Base-by-base conservation (phyloP, 495 filamentous ascomycete species). In the Penicillium nucicola region DNA sequence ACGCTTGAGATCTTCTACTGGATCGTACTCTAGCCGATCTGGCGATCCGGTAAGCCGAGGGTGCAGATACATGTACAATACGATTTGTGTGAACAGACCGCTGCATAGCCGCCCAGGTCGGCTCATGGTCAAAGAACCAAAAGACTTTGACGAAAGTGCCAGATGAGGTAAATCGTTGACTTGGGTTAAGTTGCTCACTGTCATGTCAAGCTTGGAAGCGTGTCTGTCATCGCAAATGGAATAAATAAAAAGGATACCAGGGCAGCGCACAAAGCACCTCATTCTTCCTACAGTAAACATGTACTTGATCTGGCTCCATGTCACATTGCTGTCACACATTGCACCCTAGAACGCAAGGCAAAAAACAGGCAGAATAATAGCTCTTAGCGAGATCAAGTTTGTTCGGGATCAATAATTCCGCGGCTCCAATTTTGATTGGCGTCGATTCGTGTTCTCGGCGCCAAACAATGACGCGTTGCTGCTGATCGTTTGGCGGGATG, bases 401-500 rank as follows among this genome's bases (percentile, higher is more conserved):
- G 25, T 35, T 23, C 4, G 11, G 15, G 7, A 35, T 1, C 12
- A 20, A 25, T n/a, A 23, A n/a, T 22, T 8, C 18, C 5, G 13
- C 12, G 12, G 19, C 17, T 32, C 25, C 17, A 20, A 8, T n/a
- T n/a, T n/a, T 18, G 17, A n/a, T 17, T 30, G 15, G 22, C 22
- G 45, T 37, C 18, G 17, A 30, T 28, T 40, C 32, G 37, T 32
- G 36, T 31, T 18, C 18, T 48, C 28, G 14, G 46, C 46, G 46
- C 46, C 13, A 48, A 48, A 34, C 37, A 23, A 23, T 33, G 36
- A 48, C 46, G 46, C 23, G 36, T 48, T 37, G 35, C 19, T 48
- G 46, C 37, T 31, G 46, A 48, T 48, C 46, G 28, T 33, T 37
- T 8, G 25, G 25, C 17, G 13, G 18, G 9, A 23, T 25, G 1